These are phyloP conservation scores for Bassia scoparia DNA, from an alignment of 148 eudicot genomes.

Conservation along the genomic window DNA sequence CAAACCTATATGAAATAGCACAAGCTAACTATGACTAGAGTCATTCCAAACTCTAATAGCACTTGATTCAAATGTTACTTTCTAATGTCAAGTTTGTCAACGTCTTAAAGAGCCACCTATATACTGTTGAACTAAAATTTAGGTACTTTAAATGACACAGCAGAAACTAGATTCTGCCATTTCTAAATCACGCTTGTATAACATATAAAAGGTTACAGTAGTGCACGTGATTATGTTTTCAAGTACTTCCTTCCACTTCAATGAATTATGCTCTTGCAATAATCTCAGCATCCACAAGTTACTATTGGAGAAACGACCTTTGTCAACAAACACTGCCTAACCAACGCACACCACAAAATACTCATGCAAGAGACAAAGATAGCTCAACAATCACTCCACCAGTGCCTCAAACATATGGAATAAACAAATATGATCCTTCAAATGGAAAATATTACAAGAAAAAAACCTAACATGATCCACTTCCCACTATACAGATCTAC, in stretches of 20 bases:
- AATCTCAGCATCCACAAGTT: background rate
- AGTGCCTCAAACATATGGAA: background rate
- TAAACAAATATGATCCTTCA: no score
- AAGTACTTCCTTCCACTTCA: background rate
- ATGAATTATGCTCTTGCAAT: background rate
- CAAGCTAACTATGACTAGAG: no score
- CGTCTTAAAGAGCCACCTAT: background rate
- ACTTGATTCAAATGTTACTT: no score
- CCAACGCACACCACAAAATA: background rate
- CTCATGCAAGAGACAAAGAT: background rate
- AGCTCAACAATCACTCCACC: background rate
- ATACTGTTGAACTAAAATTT: background rate
- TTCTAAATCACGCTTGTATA: background rate
- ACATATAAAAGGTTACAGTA: no score
- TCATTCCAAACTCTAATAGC: no score
- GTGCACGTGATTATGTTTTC: no score
- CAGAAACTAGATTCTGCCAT: background rate
- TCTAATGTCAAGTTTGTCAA: no score
- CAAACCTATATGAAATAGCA: no score
- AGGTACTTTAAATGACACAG: background rate
- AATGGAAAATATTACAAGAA: background rate
- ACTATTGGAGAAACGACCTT: background rate
- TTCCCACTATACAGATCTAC: no score
- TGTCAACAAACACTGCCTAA: background rate
- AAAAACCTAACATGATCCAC: background rate